Conservation (phyloP, 257 asterid species). For the Mitragyna speciosa region DNA sequence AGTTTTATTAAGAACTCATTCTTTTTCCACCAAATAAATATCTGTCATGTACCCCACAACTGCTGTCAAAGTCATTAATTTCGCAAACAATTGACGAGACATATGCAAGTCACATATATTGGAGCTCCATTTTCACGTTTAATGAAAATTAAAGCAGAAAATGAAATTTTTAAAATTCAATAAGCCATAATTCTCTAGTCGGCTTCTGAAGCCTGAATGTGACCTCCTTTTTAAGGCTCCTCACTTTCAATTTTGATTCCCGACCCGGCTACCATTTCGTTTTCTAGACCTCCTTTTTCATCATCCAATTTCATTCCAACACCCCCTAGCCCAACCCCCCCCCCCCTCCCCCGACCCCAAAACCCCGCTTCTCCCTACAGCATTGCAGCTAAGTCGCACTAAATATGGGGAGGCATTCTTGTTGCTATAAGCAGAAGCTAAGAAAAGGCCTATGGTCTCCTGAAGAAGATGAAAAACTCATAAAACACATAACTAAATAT, state of each 20-base stretch:
- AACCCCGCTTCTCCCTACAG: constrained; percentile 22
- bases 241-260: constrained; percentile 44
- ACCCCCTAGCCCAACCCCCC: not conserved
- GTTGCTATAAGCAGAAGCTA: constrained; percentile 82
- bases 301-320: constrained; percentile 2
- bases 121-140: constrained; percentile 28
- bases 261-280: constrained; percentile 41
- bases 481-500: constrained; percentile 65
- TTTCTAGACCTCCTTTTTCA: constrained; percentile 28
- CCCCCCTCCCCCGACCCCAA: not conserved
- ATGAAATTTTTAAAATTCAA: constrained; percentile 24
- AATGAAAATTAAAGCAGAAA: constrained; percentile 4
- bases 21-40: constrained; percentile 64
- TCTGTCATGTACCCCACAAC: constrained; percentile 69
- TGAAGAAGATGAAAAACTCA: constrained; percentile 94
- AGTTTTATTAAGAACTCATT: constrained; percentile 18
- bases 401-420: constrained; percentile 90
- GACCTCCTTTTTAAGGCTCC: constrained; percentile 56
- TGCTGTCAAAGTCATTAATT: constrained; percentile 75
- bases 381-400: constrained; percentile 27
- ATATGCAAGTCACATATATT: constrained; percentile 33
- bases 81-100: constrained; percentile 42
- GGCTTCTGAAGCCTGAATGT: constrained; percentile 24
- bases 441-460: constrained; percentile 99
- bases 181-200: too few species aligned